Conservation (phyloP, 208 protist species). For the Tritrichomonas foetus region DNA sequence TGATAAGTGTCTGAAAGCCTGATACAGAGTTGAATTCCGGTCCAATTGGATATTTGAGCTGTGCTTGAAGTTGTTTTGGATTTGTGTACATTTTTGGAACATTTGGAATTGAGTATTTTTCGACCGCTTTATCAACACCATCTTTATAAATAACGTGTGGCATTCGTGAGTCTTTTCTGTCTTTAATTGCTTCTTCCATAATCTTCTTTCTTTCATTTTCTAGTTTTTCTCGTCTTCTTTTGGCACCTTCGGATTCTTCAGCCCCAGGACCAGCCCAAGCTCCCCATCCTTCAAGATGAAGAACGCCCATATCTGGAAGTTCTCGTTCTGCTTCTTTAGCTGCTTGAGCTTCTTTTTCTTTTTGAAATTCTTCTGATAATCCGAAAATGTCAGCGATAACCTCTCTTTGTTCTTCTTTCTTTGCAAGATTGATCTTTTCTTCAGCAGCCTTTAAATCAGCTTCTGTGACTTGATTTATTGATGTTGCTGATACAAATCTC, state of each 20-base stretch:
- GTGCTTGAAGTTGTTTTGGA: neutral
- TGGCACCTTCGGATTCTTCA: neutral
- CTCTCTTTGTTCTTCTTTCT: neutral
- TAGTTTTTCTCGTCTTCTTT: neutral
- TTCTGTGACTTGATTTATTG: neutral
- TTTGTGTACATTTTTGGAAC: neutral
- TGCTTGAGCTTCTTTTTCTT: constrained; percentile 6
- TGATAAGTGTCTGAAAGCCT: neutral
- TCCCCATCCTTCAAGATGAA: neutral
- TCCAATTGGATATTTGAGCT: neutral
- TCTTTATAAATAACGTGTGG: neutral
- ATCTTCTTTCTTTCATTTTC: neutral
- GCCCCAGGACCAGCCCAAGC: neutral
- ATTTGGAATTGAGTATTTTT: neutral
- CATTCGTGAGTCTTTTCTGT: neutral
- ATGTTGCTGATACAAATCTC: neutral
- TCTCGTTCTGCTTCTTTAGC: neutral
- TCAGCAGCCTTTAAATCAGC: neutral
- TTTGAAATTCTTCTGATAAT: neutral
- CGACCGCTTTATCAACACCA: neutral
- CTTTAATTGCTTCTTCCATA: neutral
- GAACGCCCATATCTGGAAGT: neutral
- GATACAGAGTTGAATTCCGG: constrained; percentile 30
- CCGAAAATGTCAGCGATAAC: neutral
- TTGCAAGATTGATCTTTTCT: neutral